Evolutionary conservation across 129 eudicot species (phyloP).

Genomic region (carrot (Daucus carota)): DNA sequence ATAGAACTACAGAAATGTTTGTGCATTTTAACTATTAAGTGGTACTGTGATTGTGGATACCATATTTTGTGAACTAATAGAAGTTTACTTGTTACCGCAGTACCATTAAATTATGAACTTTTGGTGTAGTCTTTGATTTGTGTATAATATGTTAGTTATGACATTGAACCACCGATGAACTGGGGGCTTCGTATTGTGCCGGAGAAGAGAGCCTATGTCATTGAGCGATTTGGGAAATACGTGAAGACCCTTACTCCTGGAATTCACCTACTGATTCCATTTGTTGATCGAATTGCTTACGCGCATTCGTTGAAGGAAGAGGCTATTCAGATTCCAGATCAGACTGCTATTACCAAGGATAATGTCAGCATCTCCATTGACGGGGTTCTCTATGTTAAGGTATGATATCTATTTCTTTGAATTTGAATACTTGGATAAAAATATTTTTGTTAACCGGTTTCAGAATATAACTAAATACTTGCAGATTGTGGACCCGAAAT

Average conservation of each 20-base stretch:
- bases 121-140: background rate
- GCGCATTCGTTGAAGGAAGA: slow-evolving; percentile 89
- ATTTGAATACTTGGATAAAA: background rate
- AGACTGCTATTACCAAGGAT: slow-evolving; percentile 83
- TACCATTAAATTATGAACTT: background rate
- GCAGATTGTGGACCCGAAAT: slow-evolving; percentile 67
- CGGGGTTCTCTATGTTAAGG: slow-evolving; percentile 86
- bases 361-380: slow-evolving; percentile 73
- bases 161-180: slow-evolving; percentile 50
- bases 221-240: slow-evolving; percentile 80
- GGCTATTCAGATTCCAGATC: slow-evolving; percentile 71
- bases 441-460: background rate
- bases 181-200: slow-evolving; percentile 93
- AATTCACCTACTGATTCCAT: slow-evolving; percentile 63
- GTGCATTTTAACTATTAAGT: background rate
- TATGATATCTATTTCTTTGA: background rate
- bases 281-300: slow-evolving; percentile 78
- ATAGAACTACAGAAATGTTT: background rate
- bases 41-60: background rate
- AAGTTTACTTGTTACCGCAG: background rate
- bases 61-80: background rate
- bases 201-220: slow-evolving; percentile 66
- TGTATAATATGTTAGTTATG: slow-evolving; percentile 33
- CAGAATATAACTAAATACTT: background rate
- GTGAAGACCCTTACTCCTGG: slow-evolving; percentile 70